These are phyloP conservation scores for Sarcodon sp. DNA, from an alignment of 768 basidiomycete genomes.

Conservation along the genomic window DNA sequence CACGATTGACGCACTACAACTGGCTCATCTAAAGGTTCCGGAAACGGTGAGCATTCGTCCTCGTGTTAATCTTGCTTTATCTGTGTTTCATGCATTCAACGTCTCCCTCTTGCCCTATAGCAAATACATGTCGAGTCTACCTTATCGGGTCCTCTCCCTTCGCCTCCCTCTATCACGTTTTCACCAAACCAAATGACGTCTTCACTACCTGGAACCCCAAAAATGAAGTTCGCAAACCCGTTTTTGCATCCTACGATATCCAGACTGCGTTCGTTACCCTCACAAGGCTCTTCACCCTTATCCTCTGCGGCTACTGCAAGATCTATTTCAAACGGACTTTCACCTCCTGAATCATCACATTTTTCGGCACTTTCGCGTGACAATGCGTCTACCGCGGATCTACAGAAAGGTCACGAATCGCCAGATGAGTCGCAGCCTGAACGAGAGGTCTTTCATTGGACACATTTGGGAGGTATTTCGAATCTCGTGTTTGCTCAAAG, in stretches of 20 bases:
- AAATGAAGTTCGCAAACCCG: constrained; percentile 27
- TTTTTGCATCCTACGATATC: constrained; percentile 69
- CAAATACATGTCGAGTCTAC: background rate
- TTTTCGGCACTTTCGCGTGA: constrained; percentile 47
- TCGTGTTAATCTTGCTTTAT: constrained; percentile 8
- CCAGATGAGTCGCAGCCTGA: constrained; percentile 10
- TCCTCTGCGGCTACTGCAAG: constrained; percentile 29
- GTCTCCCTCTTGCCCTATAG: constrained; percentile 1
- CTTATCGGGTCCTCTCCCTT: constrained; percentile 10
- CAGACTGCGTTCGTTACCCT: constrained; percentile 60
- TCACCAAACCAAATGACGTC: background rate
- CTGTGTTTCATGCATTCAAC: constrained; percentile 6
- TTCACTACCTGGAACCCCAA: constrained; percentile 17
- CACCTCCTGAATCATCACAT: constrained; percentile 47
- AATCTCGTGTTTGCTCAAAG: constrained; percentile 49
- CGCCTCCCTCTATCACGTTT: constrained; percentile 18
- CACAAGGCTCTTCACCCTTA: constrained; percentile 25
- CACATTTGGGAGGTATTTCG: constrained; percentile 44
- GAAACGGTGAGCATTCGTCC: constrained; percentile 19
- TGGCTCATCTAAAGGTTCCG: background rate
- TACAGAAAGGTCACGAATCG: constrained; percentile 6
- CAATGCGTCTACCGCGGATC: constrained; percentile 11
- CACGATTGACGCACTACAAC: constrained; percentile 14
- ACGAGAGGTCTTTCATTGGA: constrained; percentile 69
- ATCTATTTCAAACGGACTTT: constrained; percentile 31